Conservation (phyloP, 225 moss, liverwort and hornwort species). For the Asterella californica region DNA sequence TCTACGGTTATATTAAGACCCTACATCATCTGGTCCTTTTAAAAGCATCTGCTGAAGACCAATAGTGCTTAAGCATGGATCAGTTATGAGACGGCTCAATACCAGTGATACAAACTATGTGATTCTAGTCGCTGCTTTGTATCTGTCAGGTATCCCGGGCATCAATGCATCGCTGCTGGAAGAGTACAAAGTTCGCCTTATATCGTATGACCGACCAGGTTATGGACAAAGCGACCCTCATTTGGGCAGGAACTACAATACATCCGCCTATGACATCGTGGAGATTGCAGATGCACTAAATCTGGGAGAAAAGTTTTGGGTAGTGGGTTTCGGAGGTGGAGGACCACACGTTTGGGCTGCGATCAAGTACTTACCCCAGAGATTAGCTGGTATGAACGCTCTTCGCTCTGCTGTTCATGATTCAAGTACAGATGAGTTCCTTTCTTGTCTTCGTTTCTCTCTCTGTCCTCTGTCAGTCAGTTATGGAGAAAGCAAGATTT, state of each 20-base stretch:
- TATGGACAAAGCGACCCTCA: conserved; percentile 93
- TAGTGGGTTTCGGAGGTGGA: conserved; percentile 64
- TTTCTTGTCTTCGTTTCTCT: neutral
- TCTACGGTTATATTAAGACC: too few species aligned
- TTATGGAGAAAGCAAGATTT: too few species aligned
- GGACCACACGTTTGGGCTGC: conserved; percentile 86
- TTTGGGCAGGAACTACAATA: conserved; percentile 52
- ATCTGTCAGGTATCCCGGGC: conserved; percentile 66
- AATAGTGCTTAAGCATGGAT: neutral
- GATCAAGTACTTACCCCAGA: conserved; percentile 78
- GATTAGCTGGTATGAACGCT: conserved; percentile 59
- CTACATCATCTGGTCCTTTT: too few species aligned
- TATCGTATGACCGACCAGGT: conserved; percentile 84
- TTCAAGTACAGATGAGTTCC: neutral
- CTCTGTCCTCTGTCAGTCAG: too few species aligned
- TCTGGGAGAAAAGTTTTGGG: conserved; percentile 79
- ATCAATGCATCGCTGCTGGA: conserved; percentile 59
- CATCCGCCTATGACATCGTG: conserved; percentile 77
- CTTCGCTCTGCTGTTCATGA: neutral
- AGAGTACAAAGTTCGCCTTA: conserved; percentile 68
- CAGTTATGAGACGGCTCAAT: neutral
- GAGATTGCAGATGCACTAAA: conserved; percentile 75
- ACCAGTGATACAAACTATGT: too few species aligned
- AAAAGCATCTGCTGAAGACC: too few species aligned
- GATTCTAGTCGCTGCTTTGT: neutral